Percentiles rank a stretch among this genome's conserved stretches.
phyloP scores from a whole-genome alignment of 768 basidiomycete species.

The Cubamyces lactineus region DNA sequence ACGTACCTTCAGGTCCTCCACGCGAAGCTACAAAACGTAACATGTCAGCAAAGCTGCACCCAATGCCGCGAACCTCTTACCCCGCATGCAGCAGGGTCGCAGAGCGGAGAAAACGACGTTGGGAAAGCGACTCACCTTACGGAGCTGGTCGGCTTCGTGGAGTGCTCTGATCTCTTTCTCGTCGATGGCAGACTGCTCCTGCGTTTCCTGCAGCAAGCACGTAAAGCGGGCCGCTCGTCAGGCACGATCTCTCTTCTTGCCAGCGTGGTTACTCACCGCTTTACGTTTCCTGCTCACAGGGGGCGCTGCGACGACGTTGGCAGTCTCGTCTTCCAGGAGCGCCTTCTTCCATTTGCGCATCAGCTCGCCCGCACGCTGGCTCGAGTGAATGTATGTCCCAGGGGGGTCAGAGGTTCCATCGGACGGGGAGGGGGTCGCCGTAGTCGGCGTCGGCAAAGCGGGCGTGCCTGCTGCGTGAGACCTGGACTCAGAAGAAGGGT shows the following conservation, averaged over 20 bases:
- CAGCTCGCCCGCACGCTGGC: constrained; percentile 66
- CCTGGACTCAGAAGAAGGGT: background rate
- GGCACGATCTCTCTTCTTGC: constrained; percentile 10
- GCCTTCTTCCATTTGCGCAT: constrained; percentile 73
- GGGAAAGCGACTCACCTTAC: constrained; percentile 56
- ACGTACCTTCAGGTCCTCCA: constrained; percentile 77
- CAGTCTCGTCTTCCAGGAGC: constrained; percentile 65
- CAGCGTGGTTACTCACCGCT: constrained; percentile 50
- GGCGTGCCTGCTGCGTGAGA: constrained; percentile 24
- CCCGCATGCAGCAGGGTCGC: background rate
- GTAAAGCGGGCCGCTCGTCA: constrained; percentile 7
- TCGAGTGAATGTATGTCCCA: background rate
- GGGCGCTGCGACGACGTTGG: constrained; percentile 47
- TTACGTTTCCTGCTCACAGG: constrained; percentile 69
- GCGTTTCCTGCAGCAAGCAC: constrained; percentile 10
- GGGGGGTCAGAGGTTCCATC: constrained; percentile 8
- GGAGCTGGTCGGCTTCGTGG: constrained; percentile 59
- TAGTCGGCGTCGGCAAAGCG: constrained; percentile 7
- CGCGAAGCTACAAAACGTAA: constrained; percentile 56
- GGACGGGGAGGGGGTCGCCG: constrained; percentile 2
- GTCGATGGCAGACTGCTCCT: constrained; percentile 62
- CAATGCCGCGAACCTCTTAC: background rate
- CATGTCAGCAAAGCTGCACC: constrained; percentile 18
- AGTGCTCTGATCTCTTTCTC: constrained; percentile 75
- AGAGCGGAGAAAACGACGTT: constrained; percentile 2